A percentile compares a stretch with the other conserved stretches of the same genome.
Evolutionary conservation across 2,329 filamentous ascomycete genomes (phyloP).

Genomic region (Trichophyton benhamiae): DNA sequence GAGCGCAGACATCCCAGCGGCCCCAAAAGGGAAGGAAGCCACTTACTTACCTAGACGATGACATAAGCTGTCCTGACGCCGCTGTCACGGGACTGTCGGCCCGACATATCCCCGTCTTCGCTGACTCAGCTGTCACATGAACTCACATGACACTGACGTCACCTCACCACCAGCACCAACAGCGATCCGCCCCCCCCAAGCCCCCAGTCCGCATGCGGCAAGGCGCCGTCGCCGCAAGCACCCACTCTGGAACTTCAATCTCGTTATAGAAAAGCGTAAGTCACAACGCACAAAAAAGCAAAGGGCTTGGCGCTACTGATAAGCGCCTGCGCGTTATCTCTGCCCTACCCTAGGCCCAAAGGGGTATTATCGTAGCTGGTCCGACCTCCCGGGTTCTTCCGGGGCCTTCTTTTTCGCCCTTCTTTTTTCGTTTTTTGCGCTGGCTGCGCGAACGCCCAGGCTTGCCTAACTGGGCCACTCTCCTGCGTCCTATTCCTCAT

Average conservation of each 20-base stretch:
- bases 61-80: too few species aligned
- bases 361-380: neutral
- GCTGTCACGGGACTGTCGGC: neutral
- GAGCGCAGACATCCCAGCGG: too few species aligned
- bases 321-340: neutral
- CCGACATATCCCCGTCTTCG: neutral
- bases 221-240: too few species aligned
- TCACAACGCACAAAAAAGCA: too few species aligned
- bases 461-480: conserved; percentile 1
- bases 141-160: neutral
- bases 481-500: neutral
- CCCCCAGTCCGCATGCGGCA: too few species aligned
- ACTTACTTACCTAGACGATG: too few species aligned
- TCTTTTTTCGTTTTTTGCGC: neutral
- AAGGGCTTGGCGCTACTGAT: neutral
- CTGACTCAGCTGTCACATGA: neutral
- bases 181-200: too few species aligned
- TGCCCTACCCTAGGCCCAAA: neutral
- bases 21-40: too few species aligned
- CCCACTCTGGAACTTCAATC: too few species aligned
- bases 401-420: neutral
- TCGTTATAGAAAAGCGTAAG: too few species aligned
- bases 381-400: neutral
- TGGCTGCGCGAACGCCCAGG: neutral
- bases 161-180: too few species aligned